These are phyloP conservation scores for Aspergillus brunneoviolaceus DNA, from an alignment of 2,329 filamentous ascomycete genomes.

Conservation along the genomic window DNA sequence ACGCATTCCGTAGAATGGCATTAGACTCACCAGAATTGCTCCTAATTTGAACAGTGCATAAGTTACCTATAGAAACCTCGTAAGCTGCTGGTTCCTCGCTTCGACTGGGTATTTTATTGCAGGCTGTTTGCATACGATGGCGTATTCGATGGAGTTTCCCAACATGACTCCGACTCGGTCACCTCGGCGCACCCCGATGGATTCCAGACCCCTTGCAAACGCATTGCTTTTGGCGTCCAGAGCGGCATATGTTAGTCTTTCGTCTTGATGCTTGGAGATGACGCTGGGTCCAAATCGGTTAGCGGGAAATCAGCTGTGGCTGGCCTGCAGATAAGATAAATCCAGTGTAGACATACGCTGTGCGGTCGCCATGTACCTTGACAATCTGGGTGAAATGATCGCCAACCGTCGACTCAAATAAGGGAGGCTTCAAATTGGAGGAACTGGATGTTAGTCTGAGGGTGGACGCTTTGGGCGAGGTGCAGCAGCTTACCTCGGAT, in stretches of 20 bases:
- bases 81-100: conserved; percentile 12
- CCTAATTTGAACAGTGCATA: conserved; percentile 94
- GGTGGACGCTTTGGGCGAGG: not conserved
- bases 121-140: conserved; percentile 55
- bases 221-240: conserved; percentile 76
- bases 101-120: not conserved
- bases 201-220: conserved; percentile 68
- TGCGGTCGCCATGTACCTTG: conserved; percentile 43
- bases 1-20: not conserved
- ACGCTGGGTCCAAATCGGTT: conserved; percentile 42
- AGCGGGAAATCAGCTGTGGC: not conserved
- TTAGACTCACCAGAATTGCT: conserved; percentile 67
- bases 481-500: conserved; percentile 23
- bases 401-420: conserved; percentile 49
- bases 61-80: conserved; percentile 48
- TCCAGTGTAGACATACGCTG: conserved; percentile 49
- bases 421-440: conserved; percentile 37
- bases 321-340: too few species aligned
- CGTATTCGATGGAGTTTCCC: conserved; percentile 82
- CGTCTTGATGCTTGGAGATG: conserved; percentile 61
- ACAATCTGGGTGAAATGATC: conserved; percentile 49
- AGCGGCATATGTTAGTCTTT: conserved; percentile 67
- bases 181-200: conserved; percentile 73
- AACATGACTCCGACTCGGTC: conserved; percentile 83
- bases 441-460: not conserved